Evolutionary conservation across 805 yeast genomes (phyloP), one percentile per base, ranked within the genome.

Genomic region (Teunomyces cretensis): DNA sequence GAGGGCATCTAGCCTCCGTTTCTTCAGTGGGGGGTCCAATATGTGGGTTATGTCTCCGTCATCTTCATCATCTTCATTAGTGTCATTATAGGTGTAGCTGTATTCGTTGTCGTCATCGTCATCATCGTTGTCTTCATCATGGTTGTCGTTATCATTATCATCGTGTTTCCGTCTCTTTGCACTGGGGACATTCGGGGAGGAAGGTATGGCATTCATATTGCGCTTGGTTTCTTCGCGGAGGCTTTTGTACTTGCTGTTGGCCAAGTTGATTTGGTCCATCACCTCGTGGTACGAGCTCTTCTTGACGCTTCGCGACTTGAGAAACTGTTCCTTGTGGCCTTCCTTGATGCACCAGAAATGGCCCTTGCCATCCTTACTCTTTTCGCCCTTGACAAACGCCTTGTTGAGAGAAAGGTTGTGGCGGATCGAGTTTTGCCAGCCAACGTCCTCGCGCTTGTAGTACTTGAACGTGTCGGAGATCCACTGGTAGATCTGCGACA

Each of bases 371-470:
- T 86, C 95, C 54, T 86, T 85, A 9, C 97, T 91, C 62, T 91
- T 86, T 53, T 88, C 96, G 16, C 94, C 84, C 67, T 92, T 92
- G 40, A 86, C 76, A 61, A 92, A 92, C 0, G 97, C 96, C 61
- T 94, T 94, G 66, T 92, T 94, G 55, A 92, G 75, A 9, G 97
- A 89, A 26, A 92, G 72, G 54, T 94, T 92, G 67, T 92, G 99
- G 50, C 99, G 83, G 51, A 92, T 94, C 28, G 97, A 91, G 67
- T 92, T 92, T 67, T 92, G 97, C 99, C 99, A 92, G 22, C 97
- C 97, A 9, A 88, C 86, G 55, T 89, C 96, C 47, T 87, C 86
- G 51, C 80, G 81, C 51, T 83, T 81, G 66, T 94, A 94, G 62
- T 84, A 92, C 50, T 75, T 79, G 64, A 91, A 92, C 30, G 95